These are phyloP conservation scores for Nakazawaea holstii DNA, from an alignment of 805 yeast genomes.

Conservation along the genomic window DNA sequence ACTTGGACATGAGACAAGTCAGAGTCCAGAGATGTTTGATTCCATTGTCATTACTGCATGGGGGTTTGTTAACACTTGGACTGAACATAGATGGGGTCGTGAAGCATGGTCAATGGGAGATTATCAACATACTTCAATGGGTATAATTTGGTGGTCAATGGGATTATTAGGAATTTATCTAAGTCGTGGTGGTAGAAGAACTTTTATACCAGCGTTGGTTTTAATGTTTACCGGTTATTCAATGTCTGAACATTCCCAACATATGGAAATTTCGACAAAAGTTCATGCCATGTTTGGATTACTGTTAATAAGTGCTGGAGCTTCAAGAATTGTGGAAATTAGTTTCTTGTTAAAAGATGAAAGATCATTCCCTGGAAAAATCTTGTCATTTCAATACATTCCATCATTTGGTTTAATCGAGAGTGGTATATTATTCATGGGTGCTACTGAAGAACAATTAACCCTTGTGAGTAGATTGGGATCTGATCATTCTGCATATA, in stretches of 20 bases:
- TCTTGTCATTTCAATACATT: constrained; percentile 76
- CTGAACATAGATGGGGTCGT: constrained; percentile 92
- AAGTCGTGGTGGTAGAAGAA: constrained; percentile 61
- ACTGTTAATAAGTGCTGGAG: constrained; percentile 74
- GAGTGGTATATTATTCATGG: constrained; percentile 82
- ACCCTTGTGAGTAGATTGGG: constrained; percentile 63
- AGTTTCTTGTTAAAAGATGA: constrained; percentile 68
- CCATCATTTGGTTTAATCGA: constrained; percentile 77
- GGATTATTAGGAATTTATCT: constrained; percentile 81
- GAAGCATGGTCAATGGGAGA: constrained; percentile 92
- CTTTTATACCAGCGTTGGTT: constrained; percentile 76
- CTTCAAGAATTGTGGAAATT: constrained; percentile 72
- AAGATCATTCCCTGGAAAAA: constrained; percentile 35
- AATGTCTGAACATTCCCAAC: constrained; percentile 87
- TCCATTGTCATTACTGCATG: constrained; percentile 74
- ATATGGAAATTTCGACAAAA: constrained; percentile 70
- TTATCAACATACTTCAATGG: constrained; percentile 94
- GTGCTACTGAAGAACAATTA: constrained; percentile 89
- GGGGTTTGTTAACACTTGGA: constrained; percentile 93
- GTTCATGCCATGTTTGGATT: constrained; percentile 86
- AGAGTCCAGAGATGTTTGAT: constrained; percentile 83
- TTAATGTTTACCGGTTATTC: constrained; percentile 90
- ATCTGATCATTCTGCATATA: constrained; percentile 82
- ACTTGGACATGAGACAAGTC: constrained; percentile 34
- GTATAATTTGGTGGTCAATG: constrained; percentile 94